Percentiles rank a stretch among this genome's conserved stretches.
These are phyloP conservation scores for Fusarium fujikuroi DNA, from an alignment of 2,329 filamentous ascomycete species.

Conservation along the genomic window DNA sequence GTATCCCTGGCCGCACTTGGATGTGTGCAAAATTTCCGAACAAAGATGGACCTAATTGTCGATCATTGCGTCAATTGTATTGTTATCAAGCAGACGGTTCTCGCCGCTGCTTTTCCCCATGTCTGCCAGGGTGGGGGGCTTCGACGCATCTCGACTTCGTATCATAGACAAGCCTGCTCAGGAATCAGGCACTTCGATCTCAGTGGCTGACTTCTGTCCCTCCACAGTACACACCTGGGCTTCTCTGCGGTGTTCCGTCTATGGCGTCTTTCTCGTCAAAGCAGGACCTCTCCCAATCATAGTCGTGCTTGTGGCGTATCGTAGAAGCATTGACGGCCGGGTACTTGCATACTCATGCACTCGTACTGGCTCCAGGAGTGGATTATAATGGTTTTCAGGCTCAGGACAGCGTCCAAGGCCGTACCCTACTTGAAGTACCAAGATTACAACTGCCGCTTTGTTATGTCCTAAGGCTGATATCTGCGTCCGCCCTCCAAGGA, in stretches of 20 bases:
- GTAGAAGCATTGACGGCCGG: conserved; percentile 59
- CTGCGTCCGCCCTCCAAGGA: conserved; percentile 20
- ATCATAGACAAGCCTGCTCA: conserved; percentile 33
- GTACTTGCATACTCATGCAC: conserved; percentile 60
- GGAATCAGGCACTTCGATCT: conserved; percentile 34
- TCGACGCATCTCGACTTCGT: conserved; percentile 28
- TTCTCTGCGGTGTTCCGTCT: conserved; percentile 45
- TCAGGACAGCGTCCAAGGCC: conserved; percentile 37
- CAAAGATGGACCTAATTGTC: conserved; percentile 12
- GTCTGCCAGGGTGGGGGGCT: conserved; percentile 6
- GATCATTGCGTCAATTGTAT: conserved; percentile 22
- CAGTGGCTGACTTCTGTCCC: conserved; percentile 32
- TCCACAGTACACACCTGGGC: conserved; percentile 33
- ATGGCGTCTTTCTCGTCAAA: conserved; percentile 43
- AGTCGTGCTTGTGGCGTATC: conserved; percentile 60
- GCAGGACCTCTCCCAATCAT: conserved; percentile 52
- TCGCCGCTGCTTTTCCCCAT: conserved; percentile 5
- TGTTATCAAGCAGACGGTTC: conserved; percentile 13
- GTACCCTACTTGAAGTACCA: conserved; percentile 23
- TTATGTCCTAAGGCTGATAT: conserved; percentile 16
- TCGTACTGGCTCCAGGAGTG: conserved; percentile 30
- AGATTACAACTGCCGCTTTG: conserved; percentile 31
- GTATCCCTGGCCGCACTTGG: conserved; percentile 10
- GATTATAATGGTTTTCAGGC: conserved; percentile 32
- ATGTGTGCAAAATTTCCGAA: conserved; percentile 21